phyloP scores from a whole-genome alignment of 148 eudicot genomes.

The Nepenthes gracilis region DNA sequence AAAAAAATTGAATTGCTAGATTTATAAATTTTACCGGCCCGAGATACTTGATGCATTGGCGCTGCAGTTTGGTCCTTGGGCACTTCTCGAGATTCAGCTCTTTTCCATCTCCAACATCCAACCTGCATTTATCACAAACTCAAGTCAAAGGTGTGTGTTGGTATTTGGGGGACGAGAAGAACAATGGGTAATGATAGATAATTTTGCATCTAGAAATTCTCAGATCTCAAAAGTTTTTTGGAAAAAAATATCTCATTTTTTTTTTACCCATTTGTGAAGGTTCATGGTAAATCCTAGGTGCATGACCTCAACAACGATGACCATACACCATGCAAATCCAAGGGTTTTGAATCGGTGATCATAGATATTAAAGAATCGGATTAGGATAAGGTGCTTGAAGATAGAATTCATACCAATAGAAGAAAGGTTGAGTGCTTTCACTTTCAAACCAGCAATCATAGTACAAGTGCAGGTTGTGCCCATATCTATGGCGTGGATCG shows the following conservation, averaged over 20 bases:
- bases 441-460: conserved; percentile 80
- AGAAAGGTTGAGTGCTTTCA: conserved; percentile 91
- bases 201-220: too few species aligned
- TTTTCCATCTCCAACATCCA: conserved; percentile 92
- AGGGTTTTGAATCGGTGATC: too few species aligned
- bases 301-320: background rate
- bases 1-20: background rate
- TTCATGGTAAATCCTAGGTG: background rate
- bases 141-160: background rate
- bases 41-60: conserved; percentile 84
- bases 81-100: conserved; percentile 65
- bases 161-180: too few species aligned
- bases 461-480: conserved; percentile 84
- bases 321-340: too few species aligned
- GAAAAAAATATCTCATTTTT: too few species aligned
- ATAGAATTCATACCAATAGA: conserved; percentile 71
- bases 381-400: background rate
- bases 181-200: too few species aligned
- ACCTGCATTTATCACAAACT: conserved; percentile 28
- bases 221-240: too few species aligned
- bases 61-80: conserved; percentile 44
- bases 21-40: conserved; percentile 48
- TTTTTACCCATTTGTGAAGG: background rate
- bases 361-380: background rate
- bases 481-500: conserved; percentile 97